Base-by-base conservation (phyloP, 1,284 basidiomycete species). In the Microstroma glucosiphilum region DNA sequence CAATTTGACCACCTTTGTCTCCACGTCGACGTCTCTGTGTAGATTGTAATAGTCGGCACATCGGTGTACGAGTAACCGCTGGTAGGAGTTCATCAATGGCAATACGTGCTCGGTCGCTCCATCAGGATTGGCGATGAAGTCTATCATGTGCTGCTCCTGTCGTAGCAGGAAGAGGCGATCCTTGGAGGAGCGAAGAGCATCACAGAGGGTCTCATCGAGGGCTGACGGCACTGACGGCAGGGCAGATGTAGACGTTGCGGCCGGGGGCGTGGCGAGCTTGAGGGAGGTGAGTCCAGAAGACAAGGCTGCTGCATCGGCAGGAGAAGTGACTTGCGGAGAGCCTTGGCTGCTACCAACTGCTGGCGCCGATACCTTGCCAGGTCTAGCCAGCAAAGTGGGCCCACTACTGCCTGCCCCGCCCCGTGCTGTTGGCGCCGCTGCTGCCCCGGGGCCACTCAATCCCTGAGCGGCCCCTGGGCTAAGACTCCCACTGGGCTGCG, bases 71-170 rank as follows among this genome's bases (percentile, higher is more conserved):
- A 73, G 66, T 3, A 73, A 62, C 0, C 72, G 66, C 60, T 73
- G 72, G 30, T 71, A 73, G 13, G 72, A 56, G 56, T 73, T 73
- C 72, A 73, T 73, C 2, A 69, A 57, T 15, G 69, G 69, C 9
- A 73, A 65, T n/a, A 70, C 67, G 60, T 66, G 62, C 13, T 19
- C 48, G 6, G 17, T 17, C 19, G 15, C 17, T 19, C 26, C 7
- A 3, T 41, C 11, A 1, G 54, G 0, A 30, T 67, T 67, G 13
- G 58, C 57, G 12, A 73, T 62, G 23, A 69, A 64, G 3, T 42
- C 62, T 15, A 61, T 56, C 66, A 73, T 71, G 51, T 73, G 67
- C 23, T 64, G 63, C 57, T 71, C 72, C 53, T 70, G 60, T 57
- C 69, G 66, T 51, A 61, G 66, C 57, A 72, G 65, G 57, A 73